These are phyloP conservation scores for Friedmanniomyces endolithicus DNA, from an alignment of 495 filamentous ascomycete genomes.

Conservation along the genomic window DNA sequence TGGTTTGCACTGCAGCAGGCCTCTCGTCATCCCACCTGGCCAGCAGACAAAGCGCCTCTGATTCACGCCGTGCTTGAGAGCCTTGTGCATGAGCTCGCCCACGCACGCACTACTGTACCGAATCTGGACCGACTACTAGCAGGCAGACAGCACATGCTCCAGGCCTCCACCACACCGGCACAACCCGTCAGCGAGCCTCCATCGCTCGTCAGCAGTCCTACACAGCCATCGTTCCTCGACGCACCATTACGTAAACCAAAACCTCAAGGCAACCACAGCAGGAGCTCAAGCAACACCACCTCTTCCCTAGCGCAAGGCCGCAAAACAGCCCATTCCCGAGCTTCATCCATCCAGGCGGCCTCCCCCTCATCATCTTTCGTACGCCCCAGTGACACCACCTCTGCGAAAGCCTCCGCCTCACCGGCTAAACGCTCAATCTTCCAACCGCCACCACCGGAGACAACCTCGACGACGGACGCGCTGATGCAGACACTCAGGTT, in stretches of 20 bases:
- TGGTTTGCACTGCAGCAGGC: slow-evolving; percentile 3
- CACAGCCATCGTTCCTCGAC: neutral
- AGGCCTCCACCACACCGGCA: slow-evolving; percentile 8
- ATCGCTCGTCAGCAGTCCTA: slow-evolving; percentile 9
- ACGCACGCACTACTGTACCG: slow-evolving; percentile 24
- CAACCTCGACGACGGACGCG: slow-evolving; percentile 15
- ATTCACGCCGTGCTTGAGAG: slow-evolving; percentile 22
- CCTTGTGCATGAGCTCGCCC: slow-evolving; percentile 22
- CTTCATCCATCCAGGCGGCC: neutral
- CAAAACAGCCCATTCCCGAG: neutral
- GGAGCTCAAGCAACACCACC: slow-evolving; percentile 3
- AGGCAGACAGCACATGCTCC: slow-evolving; percentile 27
- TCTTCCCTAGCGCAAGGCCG: slow-evolving; percentile 3
- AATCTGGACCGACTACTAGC: slow-evolving; percentile 27
- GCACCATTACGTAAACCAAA: neutral
- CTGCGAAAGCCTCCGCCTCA: neutral
- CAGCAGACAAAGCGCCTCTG: slow-evolving; percentile 19
- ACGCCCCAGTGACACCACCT: neutral
- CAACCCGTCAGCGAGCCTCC: slow-evolving; percentile 1
- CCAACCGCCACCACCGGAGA: slow-evolving; percentile 18
- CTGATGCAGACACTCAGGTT: slow-evolving; percentile 14
- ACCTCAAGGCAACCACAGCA: neutral
- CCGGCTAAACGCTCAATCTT: slow-evolving; percentile 5
- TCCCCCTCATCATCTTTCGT: neutral
- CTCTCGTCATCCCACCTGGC: slow-evolving; percentile 18